Evolutionary conservation across 495 filamentous ascomycete species (phyloP).

Genomic region (Amphirosellinia nigrospora): DNA sequence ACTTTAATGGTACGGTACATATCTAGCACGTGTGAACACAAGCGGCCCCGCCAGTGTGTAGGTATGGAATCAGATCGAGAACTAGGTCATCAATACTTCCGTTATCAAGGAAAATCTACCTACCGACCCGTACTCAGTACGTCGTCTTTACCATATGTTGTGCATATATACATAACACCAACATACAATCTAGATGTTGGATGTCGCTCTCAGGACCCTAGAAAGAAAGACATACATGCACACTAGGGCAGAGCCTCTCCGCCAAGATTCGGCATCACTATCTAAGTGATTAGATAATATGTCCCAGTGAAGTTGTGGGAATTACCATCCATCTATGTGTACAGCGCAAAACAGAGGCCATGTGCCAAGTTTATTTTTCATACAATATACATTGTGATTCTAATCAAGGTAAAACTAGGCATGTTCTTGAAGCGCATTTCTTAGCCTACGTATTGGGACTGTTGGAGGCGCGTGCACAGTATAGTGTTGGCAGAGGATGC

Average conservation of each 20-base stretch:
- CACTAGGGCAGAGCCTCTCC: constrained; percentile 27
- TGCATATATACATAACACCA: background rate
- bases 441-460: background rate
- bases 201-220: too few species aligned
- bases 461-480: background rate
- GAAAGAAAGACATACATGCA: constrained; percentile 19
- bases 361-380: background rate
- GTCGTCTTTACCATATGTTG: background rate
- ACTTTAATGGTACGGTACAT: background rate
- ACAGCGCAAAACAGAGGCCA: background rate
- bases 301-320: background rate
- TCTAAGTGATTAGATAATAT: background rate
- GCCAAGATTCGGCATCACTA: constrained; percentile 17
- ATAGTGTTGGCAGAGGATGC: background rate
- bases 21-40: background rate
- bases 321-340: background rate
- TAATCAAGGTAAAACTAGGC: background rate
- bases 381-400: background rate
- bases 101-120: background rate
- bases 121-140: background rate
- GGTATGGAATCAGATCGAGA: background rate
- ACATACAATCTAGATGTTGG: too few species aligned
- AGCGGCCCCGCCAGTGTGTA: background rate
- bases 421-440: background rate
- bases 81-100: background rate